These are phyloP conservation scores for Rhododendron ferrugineum DNA, from an alignment of 148 eudicot genomes.

Conservation along the genomic window DNA sequence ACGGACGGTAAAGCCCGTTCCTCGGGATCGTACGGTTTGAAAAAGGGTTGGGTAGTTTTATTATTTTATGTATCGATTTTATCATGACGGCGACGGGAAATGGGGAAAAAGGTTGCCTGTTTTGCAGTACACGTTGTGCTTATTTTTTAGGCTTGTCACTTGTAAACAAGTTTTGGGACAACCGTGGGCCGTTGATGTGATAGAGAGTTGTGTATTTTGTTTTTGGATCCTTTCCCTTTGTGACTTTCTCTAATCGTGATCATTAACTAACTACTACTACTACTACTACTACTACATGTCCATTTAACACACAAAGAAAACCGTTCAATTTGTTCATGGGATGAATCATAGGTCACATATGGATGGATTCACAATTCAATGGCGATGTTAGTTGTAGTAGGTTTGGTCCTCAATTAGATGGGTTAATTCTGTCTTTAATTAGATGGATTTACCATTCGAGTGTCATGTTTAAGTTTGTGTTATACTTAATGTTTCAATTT, in stretches of 20 bases:
- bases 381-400: neutral
- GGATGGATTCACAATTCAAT: neutral
- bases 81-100: neutral
- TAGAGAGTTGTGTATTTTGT: too few relatives aligned
- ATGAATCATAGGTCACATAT: neutral
- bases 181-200: neutral
- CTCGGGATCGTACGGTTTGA: slow-evolving; percentile 2
- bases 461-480: neutral
- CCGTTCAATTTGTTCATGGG: neutral
- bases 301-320: too few relatives aligned
- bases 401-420: too few relatives aligned
- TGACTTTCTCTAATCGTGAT: neutral
- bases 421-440: neutral
- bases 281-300: too few relatives aligned
- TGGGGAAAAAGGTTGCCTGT: neutral
- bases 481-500: neutral
- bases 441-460: too few relatives aligned
- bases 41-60: neutral
- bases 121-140: neutral
- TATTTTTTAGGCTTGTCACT: neutral
- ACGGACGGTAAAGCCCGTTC: neutral
- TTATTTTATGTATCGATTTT: neutral
- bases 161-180: neutral
- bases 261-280: too few relatives aligned
- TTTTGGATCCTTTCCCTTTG: neutral